A percentile compares a stretch with the other conserved stretches of the same genome.
These are phyloP conservation scores for Nothophoma quercina DNA, from an alignment of 2,329 filamentous ascomycete species.

Conservation along the genomic window DNA sequence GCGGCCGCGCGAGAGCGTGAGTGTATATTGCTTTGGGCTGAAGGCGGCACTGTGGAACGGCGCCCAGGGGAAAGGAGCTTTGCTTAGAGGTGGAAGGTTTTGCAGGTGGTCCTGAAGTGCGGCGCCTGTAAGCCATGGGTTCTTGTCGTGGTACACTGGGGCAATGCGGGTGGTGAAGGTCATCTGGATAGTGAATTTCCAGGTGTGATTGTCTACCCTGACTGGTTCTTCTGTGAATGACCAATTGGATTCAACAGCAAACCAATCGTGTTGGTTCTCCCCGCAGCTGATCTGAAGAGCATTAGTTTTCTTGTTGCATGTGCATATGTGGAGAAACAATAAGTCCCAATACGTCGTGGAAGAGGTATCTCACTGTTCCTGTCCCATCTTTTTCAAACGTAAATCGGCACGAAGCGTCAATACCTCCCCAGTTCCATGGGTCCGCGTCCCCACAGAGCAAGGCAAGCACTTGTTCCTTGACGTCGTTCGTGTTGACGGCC, in stretches of 20 bases:
- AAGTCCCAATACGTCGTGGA: not conserved
- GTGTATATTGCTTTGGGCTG: conserved; percentile 14
- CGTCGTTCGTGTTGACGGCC: not conserved
- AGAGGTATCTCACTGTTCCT: not conserved
- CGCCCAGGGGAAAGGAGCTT: conserved; percentile 17
- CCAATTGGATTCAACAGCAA: conserved; percentile 4
- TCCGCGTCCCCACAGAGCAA: conserved; percentile 9
- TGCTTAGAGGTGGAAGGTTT: conserved; percentile 13
- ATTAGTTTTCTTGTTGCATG: not conserved
- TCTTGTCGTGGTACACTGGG: not conserved
- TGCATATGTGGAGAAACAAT: not conserved
- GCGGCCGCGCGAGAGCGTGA: conserved; percentile 12
- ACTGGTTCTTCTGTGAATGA: not conserved
- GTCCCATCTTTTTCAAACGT: conserved; percentile 10
- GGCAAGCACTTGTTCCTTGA: not conserved
- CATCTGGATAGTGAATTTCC: not conserved
- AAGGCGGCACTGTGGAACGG: conserved; percentile 13
- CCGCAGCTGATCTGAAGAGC: not conserved
- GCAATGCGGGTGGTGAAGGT: conserved; percentile 3
- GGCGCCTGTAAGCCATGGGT: not conserved
- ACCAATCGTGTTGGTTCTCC: conserved; percentile 2
- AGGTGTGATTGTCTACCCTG: not conserved
- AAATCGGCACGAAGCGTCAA: not conserved
- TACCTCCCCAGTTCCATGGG: conserved; percentile 8
- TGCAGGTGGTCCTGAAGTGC: conserved; percentile 12